A percentile compares a stretch with the other conserved stretches of the same genome.
Conservation (phyloP, 2,329 filamentous ascomycete species). For the Penicillium sp. region DNA sequence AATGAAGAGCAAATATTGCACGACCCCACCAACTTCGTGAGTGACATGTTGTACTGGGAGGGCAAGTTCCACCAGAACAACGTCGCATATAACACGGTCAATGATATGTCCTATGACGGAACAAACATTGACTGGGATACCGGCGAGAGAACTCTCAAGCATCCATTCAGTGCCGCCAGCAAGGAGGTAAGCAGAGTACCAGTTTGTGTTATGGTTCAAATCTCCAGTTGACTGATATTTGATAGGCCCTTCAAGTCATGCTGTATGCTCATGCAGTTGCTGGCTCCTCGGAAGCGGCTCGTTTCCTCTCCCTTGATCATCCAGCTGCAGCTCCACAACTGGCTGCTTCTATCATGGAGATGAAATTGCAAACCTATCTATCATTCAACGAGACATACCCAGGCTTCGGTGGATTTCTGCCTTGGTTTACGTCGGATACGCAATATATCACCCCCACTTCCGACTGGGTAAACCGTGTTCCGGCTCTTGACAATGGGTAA, state of each 20-base stretch:
- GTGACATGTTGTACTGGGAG: conserved; percentile 44
- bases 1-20: conserved; percentile 4
- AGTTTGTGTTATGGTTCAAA: neutral
- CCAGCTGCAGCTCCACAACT: conserved; percentile 31
- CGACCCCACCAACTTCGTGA: conserved; percentile 22
- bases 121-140: conserved; percentile 33
- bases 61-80: conserved; percentile 44
- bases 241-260: conserved; percentile 43
- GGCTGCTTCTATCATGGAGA: conserved; percentile 37
- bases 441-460: conserved; percentile 32
- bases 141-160: conserved; percentile 31
- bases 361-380: conserved; percentile 40
- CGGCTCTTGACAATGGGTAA: conserved; percentile 42
- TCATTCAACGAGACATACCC: conserved; percentile 42
- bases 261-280: conserved; percentile 42
- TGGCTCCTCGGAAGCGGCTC: conserved; percentile 38
- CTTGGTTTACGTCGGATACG: conserved; percentile 36
- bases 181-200: conserved; percentile 27
- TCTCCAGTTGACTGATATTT: neutral
- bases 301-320: conserved; percentile 37
- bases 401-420: conserved; percentile 42
- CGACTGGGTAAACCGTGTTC: conserved; percentile 41
- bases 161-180: conserved; percentile 35
- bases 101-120: conserved; percentile 41
- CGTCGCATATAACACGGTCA: conserved; percentile 40